Base-by-base conservation (phyloP, 257 asterid genomes). In the Voacanga thouarsii region DNA sequence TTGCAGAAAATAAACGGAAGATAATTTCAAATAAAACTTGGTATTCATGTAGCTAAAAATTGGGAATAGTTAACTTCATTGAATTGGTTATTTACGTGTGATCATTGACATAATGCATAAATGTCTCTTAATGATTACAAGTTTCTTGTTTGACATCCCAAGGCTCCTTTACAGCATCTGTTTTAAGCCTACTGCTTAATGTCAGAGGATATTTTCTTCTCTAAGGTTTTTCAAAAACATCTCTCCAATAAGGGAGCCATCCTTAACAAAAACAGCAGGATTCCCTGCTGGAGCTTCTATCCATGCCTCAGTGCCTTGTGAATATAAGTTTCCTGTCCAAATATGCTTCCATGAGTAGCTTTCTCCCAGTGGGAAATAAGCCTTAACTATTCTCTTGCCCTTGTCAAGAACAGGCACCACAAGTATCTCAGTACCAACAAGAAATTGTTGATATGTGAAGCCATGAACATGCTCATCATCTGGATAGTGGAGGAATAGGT, bases 371-470 rank as follows among this genome's bases (percentile, higher is more conserved):
- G 97, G 99, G 82, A 95, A 92, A 80, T 95, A 91, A 15, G 88
- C 96, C 89, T 84, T 90, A 24, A 91, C 94, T 11, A 0, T 68
- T 82, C 83, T 77, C 85, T 76, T 93, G 70, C 94, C 95, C 85
- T 91, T 86, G 90, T 93, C 99, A 56, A 95, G 90, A 77, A 93
- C 97, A 12, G 99, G 98, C 74, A 84, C 98, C 43, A 93, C 97
- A 67, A 95, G 91, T 60, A 95, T 89, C 94, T 95, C 99, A 1
- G 92, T 83, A 79, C 98, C 99, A 0, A 95, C 94, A 30, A 95
- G 88, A 79, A 93, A 95, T 83, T 95, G 94, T 87, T 95, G 90
- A 21, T 91, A 88, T 7, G 90, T 91, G 73, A 93, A 87, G 43
- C 74, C 80, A 3, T 90, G 95, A 43, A 90, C 88, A n/a, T 82